Percentiles rank a stretch among this genome's conserved stretches.
phyloP scores from a whole-genome alignment of 495 filamentous ascomycete genomes.

The Ascodesmis nigricans region DNA sequence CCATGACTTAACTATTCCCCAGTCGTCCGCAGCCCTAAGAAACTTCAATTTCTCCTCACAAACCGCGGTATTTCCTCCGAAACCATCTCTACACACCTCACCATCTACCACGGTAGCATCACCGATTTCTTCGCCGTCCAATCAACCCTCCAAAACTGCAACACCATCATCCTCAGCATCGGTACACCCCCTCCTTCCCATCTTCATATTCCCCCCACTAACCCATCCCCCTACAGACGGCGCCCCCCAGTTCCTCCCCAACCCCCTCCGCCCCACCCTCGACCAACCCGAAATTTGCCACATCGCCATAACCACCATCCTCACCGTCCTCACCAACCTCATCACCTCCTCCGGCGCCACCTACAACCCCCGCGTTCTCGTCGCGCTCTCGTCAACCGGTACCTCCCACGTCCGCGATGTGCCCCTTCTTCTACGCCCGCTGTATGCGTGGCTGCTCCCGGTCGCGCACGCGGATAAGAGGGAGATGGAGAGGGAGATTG shows the following conservation, averaged over 20 bases:
- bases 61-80: conserved; percentile 18
- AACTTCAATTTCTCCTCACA: conserved; percentile 28
- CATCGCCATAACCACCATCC: conserved; percentile 9
- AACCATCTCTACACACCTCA: conserved; percentile 24
- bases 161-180: conserved; percentile 24
- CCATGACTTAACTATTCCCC: not conserved
- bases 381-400: conserved; percentile 21
- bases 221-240: too few relatives aligned
- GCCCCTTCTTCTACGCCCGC: conserved; percentile 18
- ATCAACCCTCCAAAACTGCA: conserved; percentile 15
- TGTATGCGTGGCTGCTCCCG: conserved; percentile 21
- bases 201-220: too few relatives aligned
- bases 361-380: conserved; percentile 15
- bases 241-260: conserved; percentile 12
- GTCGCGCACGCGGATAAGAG: conserved; percentile 25
- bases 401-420: conserved; percentile 20
- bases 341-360: not conserved
- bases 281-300: conserved; percentile 12
- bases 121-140: conserved; percentile 24
- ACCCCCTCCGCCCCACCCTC: conserved; percentile 8
- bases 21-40: conserved; percentile 29
- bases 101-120: conserved; percentile 26
- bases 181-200: too few relatives aligned
- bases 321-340: conserved; percentile 21
- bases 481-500: conserved; percentile 21